Base-by-base conservation (phyloP, 371 early-diverging fungal species). In the Mortierella sp. region DNA sequence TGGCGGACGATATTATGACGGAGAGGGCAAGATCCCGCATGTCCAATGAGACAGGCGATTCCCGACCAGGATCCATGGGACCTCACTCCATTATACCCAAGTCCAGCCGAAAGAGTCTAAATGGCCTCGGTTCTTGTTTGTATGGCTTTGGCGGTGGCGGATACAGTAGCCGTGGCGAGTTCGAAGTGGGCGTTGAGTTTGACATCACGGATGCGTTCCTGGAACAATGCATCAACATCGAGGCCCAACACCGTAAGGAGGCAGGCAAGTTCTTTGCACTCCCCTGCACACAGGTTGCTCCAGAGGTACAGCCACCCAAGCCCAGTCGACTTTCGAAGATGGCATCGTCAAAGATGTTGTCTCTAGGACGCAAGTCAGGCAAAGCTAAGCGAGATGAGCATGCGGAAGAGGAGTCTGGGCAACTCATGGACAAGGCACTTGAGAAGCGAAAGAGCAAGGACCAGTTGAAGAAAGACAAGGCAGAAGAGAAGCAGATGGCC, bases 231-330 rank as follows among this genome's bases (percentile, higher is more conserved):
- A 68, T 74, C 21, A 60, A 60, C 0, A 60, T 64, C 10, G 76
- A 74, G 16, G 57, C 76, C 0, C 76, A 74, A 34, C 76, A 74
- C 24, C 68, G 76, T 5, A 63, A 52, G 37, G 76, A 64, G 6
- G 76, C 76, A 7, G 76, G 76, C 29, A 63, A 51, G 34, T 74
- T 74, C 53, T 74, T 74, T 60, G 76, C 76, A 0, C 49, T 74
- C 28, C 76, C 76, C 1, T 74, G 64, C 41, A 52, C 57, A 9
- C 69, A 60, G 5, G 13, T 45, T 17, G 50, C 39, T 16, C 40
- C 37, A 9, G 39, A 61, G 21, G 22, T 25, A 31, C 49, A 25
- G 9, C 28, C 41, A 4, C 28, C 54, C 13, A 25, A 51, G 12
- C 43, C 50, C 6, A 28, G 45, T 14, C 54, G 31, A 2, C 1